Conservation (phyloP, 1,139 yeast species). For the Kodamaea plutei region DNA sequence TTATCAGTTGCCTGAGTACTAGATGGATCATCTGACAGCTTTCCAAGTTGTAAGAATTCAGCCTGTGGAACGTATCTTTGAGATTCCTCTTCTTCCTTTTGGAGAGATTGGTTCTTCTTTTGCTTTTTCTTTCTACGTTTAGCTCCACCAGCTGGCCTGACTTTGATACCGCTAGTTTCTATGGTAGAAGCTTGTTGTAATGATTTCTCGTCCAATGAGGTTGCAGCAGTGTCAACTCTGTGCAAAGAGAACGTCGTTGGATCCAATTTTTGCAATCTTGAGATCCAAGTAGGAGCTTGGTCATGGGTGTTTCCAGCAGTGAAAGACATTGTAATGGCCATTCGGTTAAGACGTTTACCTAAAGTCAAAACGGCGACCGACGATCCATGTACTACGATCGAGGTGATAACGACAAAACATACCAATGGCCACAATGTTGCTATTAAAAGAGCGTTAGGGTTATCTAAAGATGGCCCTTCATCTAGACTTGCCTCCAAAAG, state of each 20-base stretch:
- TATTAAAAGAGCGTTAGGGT: constrained; percentile 65
- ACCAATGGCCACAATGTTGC: constrained; percentile 87
- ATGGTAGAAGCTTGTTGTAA: constrained; percentile 33
- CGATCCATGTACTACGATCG: constrained; percentile 93
- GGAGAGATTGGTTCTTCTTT: constrained; percentile 17
- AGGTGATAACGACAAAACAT: constrained; percentile 77
- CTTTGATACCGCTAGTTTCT: constrained; percentile 65
- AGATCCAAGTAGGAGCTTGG: constrained; percentile 70
- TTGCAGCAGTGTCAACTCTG: constrained; percentile 58
- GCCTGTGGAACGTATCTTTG: constrained; percentile 39
- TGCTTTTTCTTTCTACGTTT: constrained; percentile 42
- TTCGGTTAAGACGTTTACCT: constrained; percentile 84
- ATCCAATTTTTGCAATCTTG: constrained; percentile 78
- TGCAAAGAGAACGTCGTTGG: constrained; percentile 78
- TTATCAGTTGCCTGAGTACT: constrained; percentile 7
- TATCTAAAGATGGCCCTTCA: constrained; percentile 47
- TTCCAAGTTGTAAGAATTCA: constrained; percentile 42
- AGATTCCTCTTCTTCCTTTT: constrained; percentile 15
- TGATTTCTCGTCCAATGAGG: constrained; percentile 6
- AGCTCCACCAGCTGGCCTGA: constrained; percentile 81
- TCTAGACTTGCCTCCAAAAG: constrained; percentile 60
- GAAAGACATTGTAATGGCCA: constrained; percentile 90
- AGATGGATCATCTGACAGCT: constrained; percentile 7
- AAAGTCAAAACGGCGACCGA: constrained; percentile 91
- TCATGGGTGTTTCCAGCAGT: constrained; percentile 67